These are phyloP conservation scores for Schizophyllum commune DNA, from an alignment of 1,284 basidiomycete species.

Conservation along the genomic window DNA sequence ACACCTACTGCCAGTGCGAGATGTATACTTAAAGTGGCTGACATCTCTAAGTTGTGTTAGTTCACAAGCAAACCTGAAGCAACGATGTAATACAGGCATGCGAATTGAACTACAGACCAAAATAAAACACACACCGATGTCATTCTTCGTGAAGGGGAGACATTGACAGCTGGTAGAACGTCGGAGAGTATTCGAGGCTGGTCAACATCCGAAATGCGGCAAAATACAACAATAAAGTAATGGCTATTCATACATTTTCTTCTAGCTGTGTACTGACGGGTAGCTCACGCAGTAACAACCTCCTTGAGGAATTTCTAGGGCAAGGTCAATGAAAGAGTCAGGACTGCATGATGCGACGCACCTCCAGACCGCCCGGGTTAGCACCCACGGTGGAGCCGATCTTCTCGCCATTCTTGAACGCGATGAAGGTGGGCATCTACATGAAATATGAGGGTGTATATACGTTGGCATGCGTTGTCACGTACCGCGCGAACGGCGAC, in stretches of 20 bases:
- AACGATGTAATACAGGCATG: no score
- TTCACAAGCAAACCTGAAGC: no score
- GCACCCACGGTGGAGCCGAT: slow-evolving; percentile 26
- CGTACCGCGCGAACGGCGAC: slow-evolving; percentile 67
- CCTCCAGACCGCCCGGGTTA: slow-evolving; percentile 18
- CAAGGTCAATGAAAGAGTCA: not conserved
- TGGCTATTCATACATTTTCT: not conserved
- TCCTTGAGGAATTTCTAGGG: not conserved
- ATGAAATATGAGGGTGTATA: not conserved
- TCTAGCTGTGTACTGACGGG: not conserved
- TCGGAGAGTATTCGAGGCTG: no score
- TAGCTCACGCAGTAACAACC: not conserved
- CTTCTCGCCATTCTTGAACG: slow-evolving; percentile 29
- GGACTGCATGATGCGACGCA: slow-evolving; percentile 10
- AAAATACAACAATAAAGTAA: not conserved
- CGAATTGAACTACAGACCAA: no score
- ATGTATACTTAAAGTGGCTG: no score
- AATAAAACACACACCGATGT: no score
- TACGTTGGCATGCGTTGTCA: slow-evolving; percentile 46
- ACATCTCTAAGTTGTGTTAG: no score
- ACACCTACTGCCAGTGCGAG: no score
- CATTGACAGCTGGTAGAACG: no score
- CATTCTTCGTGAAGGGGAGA: no score
- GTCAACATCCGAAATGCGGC: no score
- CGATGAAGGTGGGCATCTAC: slow-evolving; percentile 35